Evolutionary conservation across 805 yeast species (phyloP), one percentile per base, ranked within the genome.

Genomic region (Clavispora asparagi): DNA sequence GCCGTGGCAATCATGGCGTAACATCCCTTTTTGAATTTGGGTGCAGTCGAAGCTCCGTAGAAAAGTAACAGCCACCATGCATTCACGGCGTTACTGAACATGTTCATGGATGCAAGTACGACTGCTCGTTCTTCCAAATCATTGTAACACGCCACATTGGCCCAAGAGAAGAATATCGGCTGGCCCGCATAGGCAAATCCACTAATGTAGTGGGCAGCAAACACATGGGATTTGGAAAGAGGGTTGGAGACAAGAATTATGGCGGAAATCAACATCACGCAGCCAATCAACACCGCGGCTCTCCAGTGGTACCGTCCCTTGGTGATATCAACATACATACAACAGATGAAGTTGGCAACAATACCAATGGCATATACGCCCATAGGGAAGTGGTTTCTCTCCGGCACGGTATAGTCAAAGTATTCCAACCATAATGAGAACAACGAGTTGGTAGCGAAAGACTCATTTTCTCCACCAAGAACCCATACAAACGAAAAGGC

Each of bases 101-200:
- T 79, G 59, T 80, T 80, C 84, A 81, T 80, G 0, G 83, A 78
- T 0, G 83, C 87, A 41, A 82, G 64, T 1, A 81, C 83, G 40
- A 82, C 67, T 0, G 87, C 84, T 56, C 87, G 70, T 55, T 79
- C 84, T 64, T 82, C 81, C 25, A 78, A 59, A 59, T 83, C 87
- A 50, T 77, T 71, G 29, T 75, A 71, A 50, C 83, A 78, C 1
- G 79, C 77, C 40, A 78, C 66, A 53, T 81, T 81, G 3, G 83
- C 83, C 85, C 86, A 81, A 0, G 85, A 78, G 43, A 82, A 77
- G 58, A 78, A 77, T 0, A 76, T 70, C 0, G 86, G 77, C 50
- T 81, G 85, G 4, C 82, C 84, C 31, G 84, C 80, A 52, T 73
- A 79, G 0, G 81, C 59, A 13, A 76, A 56, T 12, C 84, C 85